Evolutionary conservation across 2,329 filamentous ascomycete genomes (phyloP).

Genomic region (Colletotrichum salicis): DNA sequence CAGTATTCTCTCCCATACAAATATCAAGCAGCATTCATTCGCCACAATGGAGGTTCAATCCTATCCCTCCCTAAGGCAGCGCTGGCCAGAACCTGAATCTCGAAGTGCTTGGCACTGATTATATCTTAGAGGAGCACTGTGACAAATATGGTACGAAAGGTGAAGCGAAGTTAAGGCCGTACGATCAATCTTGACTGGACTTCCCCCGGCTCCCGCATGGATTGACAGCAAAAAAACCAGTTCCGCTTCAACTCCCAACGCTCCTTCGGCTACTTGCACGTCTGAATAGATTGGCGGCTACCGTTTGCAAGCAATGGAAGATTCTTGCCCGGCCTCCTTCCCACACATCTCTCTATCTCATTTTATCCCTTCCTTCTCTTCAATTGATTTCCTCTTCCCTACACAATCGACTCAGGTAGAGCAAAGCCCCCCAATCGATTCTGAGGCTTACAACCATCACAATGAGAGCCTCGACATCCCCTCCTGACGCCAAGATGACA

Average conservation of each 20-base stretch:
- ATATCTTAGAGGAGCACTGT: too few relatives aligned
- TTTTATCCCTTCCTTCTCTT: not conserved
- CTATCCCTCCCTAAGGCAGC: too few relatives aligned
- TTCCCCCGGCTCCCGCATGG: not conserved
- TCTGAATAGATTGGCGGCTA: not conserved
- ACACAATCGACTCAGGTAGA: not conserved
- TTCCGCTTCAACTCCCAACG: not conserved
- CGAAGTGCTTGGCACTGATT: too few relatives aligned
- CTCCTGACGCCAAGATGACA: not conserved
- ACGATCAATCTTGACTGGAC: too few relatives aligned
- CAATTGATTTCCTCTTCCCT: not conserved
- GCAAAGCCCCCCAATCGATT: not conserved
- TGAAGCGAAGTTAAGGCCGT: too few relatives aligned
- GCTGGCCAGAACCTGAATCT: too few relatives aligned
- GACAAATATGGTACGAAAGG: too few relatives aligned
- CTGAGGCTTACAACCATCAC: not conserved
- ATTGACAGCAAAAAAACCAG: not conserved
- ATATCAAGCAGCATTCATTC: too few relatives aligned
- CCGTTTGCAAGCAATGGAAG: not conserved
- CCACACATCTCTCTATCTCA: not conserved
- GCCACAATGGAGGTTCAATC: too few relatives aligned
- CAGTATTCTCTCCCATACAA: too few relatives aligned
- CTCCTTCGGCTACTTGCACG: not conserved
- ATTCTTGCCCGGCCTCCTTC: not conserved
- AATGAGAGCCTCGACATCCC: not conserved